These are phyloP conservation scores for Diplodia mutila DNA, from an alignment of 2,329 filamentous ascomycete genomes.

Conservation along the genomic window DNA sequence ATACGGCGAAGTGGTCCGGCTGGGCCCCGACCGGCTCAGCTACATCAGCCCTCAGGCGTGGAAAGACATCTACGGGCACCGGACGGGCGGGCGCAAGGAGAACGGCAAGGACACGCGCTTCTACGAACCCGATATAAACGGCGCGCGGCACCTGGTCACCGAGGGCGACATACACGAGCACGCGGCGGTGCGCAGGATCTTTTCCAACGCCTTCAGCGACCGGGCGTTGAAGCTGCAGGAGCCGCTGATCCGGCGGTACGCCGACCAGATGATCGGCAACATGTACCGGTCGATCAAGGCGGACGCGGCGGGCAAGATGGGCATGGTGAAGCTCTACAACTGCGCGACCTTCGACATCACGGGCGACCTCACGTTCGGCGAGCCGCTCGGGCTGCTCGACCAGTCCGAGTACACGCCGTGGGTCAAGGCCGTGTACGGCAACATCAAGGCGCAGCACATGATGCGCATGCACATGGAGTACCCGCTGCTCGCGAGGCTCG, in stretches of 20 bases:
- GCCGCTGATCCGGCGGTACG: constrained; percentile 38
- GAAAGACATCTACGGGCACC: constrained; percentile 28
- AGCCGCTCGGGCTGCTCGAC: constrained; percentile 38
- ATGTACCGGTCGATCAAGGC: constrained; percentile 28
- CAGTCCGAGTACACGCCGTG: constrained; percentile 38
- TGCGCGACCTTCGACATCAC: constrained; percentile 40
- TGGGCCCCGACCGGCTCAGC: constrained; percentile 21
- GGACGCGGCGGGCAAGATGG: constrained; percentile 31
- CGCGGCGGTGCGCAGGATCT: constrained; percentile 26
- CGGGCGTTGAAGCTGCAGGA: constrained; percentile 37
- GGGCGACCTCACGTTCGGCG: constrained; percentile 39
- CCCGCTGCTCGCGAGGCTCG: neutral
- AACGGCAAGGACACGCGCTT: constrained; percentile 19
- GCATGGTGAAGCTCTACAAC: constrained; percentile 23
- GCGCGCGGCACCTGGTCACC: neutral
- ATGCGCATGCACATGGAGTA: neutral
- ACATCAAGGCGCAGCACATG: constrained; percentile 28
- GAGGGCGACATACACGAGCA: constrained; percentile 31
- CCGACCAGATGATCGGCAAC: constrained; percentile 35
- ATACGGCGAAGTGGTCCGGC: constrained; percentile 25
- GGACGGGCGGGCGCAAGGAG: constrained; percentile 5
- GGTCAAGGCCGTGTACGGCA: constrained; percentile 38
- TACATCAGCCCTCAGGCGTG: constrained; percentile 22
- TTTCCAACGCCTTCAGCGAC: constrained; percentile 39
- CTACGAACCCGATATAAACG: neutral